A percentile compares a stretch with the other conserved stretches of the same genome.
These are phyloP conservation scores for Phoma sp. DNA, from an alignment of 2,329 filamentous ascomycete species.

Conservation along the genomic window DNA sequence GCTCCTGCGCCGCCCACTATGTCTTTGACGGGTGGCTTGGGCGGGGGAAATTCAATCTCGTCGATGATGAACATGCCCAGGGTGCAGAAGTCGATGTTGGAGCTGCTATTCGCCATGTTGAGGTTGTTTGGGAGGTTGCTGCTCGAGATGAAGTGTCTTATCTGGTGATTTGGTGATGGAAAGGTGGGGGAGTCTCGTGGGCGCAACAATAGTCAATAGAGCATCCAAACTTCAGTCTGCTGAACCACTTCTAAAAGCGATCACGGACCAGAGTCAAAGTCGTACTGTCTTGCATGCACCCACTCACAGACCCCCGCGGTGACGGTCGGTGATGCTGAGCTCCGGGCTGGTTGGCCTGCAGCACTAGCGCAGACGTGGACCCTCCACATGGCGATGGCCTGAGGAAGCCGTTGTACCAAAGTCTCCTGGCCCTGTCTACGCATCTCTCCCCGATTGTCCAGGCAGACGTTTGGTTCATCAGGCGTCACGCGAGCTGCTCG, in stretches of 20 bases:
- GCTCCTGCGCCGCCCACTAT: slow-evolving; percentile 89
- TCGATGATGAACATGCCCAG: slow-evolving; percentile 73
- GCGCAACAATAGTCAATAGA: too few species aligned
- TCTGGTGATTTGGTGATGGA: background rate
- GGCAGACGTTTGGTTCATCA: slow-evolving; percentile 3
- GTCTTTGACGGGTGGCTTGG: slow-evolving; percentile 71
- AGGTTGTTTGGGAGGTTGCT: too few species aligned
- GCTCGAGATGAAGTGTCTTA: too few species aligned
- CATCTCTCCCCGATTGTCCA: background rate
- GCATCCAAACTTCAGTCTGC: too few species aligned
- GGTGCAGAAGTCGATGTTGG: slow-evolving; percentile 62
- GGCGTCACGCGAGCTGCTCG: background rate
- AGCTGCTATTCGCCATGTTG: background rate
- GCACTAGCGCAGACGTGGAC: slow-evolving; percentile 12
- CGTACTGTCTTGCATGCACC: background rate
- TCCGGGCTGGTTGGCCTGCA: background rate
- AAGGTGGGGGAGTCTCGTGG: background rate
- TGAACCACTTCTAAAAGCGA: background rate
- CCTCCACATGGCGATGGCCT: background rate
- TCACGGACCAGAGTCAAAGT: background rate
- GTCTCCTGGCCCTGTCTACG: slow-evolving; percentile 3
- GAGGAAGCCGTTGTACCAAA: slow-evolving; percentile 5
- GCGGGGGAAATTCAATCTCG: slow-evolving; percentile 84
- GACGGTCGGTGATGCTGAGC: slow-evolving; percentile 3
- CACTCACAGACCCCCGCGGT: slow-evolving; percentile 15